Evolutionary conservation across 2,329 filamentous ascomycete genomes (phyloP).

Genomic region (Diaporthe caulivora): DNA sequence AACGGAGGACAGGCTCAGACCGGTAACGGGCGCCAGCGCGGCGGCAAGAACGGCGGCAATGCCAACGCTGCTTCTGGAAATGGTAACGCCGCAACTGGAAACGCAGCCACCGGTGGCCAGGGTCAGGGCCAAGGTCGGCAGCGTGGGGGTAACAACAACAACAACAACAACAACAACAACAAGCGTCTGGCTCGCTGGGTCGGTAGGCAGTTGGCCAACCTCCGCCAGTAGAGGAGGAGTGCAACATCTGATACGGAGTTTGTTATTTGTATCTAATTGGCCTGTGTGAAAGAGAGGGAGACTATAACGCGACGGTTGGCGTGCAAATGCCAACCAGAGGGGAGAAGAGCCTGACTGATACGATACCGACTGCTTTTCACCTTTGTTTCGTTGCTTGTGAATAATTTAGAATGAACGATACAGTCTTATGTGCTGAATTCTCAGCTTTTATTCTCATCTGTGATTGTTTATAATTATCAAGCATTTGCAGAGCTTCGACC

Average conservation of each 20-base stretch:
- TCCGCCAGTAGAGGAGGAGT: neutral
- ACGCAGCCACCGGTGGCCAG: no score
- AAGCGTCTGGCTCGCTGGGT: constrained; percentile 11
- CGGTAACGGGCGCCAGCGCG: neutral
- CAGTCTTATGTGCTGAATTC: neutral
- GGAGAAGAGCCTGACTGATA: constrained; percentile 17
- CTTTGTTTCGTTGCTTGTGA: constrained; percentile 9
- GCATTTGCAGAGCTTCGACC: no score
- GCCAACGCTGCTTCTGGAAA: neutral
- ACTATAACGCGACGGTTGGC: neutral
- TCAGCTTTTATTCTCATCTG: no score
- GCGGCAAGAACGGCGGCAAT: neutral
- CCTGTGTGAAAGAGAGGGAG: neutral
- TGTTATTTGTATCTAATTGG: constrained; percentile 29
- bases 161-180: constrained; percentile 22
- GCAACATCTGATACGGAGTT: neutral
- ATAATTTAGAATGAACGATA: constrained; percentile 24
- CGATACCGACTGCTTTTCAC: constrained; percentile 23
- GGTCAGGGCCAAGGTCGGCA: constrained; percentile 14
- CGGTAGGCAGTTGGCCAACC: constrained; percentile 1
- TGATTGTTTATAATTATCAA: no score
- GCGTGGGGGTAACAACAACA: constrained; percentile 17
- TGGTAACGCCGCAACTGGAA: neutral
- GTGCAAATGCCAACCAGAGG: neutral
- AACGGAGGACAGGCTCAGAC: neutral